Percentiles rank a stretch among this genome's conserved stretches.
Conservation (phyloP, 2,329 filamentous ascomycete species). For the Ophiostoma novo-ulmi region DNA sequence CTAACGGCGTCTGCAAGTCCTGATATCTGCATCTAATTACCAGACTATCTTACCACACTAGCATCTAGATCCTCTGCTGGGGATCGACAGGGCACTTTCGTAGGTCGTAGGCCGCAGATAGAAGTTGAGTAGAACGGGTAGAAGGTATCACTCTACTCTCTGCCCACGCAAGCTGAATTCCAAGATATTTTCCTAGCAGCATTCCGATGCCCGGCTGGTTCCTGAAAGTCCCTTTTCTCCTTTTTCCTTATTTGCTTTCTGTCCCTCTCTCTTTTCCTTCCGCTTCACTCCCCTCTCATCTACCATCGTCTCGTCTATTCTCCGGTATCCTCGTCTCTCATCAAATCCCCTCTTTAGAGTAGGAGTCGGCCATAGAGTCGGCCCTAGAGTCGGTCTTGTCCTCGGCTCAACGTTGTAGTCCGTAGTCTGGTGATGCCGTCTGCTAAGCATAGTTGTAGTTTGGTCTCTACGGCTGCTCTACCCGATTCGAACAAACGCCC, state of each 20-base stretch:
- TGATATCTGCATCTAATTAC: too few relatives aligned
- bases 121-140: too few relatives aligned
- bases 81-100: too few relatives aligned
- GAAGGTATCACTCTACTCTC: too few relatives aligned
- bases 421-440: neutral
- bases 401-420: neutral
- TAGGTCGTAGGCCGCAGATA: too few relatives aligned
- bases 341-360: conserved; percentile 3
- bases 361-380: neutral
- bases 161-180: neutral
- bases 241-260: neutral
- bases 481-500: neutral
- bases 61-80: too few relatives aligned
- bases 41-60: too few relatives aligned
- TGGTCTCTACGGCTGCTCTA: neutral
- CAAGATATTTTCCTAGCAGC: neutral
- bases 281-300: neutral
- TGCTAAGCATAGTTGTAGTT: neutral
- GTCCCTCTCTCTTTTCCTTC: neutral
- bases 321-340: neutral
- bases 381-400: neutral
- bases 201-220: conserved; percentile 10
- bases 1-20: too few relatives aligned
- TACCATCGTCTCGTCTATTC: neutral
- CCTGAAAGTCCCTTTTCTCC: neutral